phyloP scores from a whole-genome alignment of 345 rosid species.

The Arabidopsis arenosa region DNA sequence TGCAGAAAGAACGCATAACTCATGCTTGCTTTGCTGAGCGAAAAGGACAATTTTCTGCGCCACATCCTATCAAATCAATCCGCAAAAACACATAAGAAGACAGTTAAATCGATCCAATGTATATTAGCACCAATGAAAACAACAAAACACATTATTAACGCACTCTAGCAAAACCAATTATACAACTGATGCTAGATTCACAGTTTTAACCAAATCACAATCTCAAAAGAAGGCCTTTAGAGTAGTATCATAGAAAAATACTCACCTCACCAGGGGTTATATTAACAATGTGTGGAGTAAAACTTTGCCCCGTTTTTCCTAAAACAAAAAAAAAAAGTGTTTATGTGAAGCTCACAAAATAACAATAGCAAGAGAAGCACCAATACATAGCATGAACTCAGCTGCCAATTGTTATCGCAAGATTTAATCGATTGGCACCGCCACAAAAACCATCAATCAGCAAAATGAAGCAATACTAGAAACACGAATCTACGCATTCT shows the following conservation, averaged over 20 bases:
- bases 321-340: slow-evolving; percentile 20
- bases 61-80: slow-evolving; percentile 69
- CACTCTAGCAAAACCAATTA: background rate
- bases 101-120: background rate
- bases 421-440: background rate
- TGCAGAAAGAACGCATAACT: slow-evolving; percentile 85
- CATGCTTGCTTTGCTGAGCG: slow-evolving; percentile 80
- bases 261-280: slow-evolving; percentile 88
- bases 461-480: slow-evolving; percentile 1
- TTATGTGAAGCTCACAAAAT: slow-evolving; percentile 4
- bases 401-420: no score
- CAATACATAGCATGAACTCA: background rate
- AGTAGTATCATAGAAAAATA: background rate
- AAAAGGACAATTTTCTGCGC: slow-evolving; percentile 70
- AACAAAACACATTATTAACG: background rate
- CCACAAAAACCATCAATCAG: background rate
- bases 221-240: slow-evolving; percentile 6
- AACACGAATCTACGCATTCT: background rate
- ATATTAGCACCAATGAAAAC: slow-evolving; percentile 4
- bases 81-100: slow-evolving; percentile 32
- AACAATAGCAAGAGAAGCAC: background rate
- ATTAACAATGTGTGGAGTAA: slow-evolving; percentile 75
- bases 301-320: slow-evolving; percentile 78
- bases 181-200: background rate
- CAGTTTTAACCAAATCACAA: background rate